Percentiles rank a stretch among this genome's conserved stretches.
Conservation (phyloP, 179 eudicot genomes). For the Drosera spatulata region DNA sequence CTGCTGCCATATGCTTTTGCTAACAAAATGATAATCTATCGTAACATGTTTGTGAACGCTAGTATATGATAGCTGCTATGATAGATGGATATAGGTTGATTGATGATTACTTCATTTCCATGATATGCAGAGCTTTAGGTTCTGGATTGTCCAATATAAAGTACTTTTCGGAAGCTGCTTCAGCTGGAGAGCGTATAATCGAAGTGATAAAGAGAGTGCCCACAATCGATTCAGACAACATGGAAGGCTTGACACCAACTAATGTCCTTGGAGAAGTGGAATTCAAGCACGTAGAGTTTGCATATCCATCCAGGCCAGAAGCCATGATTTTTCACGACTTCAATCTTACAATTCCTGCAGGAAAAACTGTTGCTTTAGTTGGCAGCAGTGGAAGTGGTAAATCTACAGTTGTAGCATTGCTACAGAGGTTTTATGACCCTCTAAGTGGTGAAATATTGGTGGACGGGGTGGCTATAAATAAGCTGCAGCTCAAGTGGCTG, state of each 20-base stretch:
- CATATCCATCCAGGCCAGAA: conserved; percentile 45
- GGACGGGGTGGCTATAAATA: conserved; percentile 31
- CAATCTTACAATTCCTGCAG: conserved; percentile 28
- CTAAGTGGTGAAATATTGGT: conserved; percentile 34
- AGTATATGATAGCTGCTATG: too few species aligned
- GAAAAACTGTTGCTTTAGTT: conserved; percentile 42
- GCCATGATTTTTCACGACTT: conserved; percentile 31
- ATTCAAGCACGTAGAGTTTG: conserved; percentile 33
- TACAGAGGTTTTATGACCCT: conserved; percentile 49
- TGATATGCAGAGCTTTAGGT: conserved; percentile 4
- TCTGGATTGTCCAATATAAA: conserved; percentile 8
- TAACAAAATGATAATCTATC: too few species aligned
- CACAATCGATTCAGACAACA: conserved; percentile 7
- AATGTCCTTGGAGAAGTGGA: conserved; percentile 26
- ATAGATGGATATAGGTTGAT: background rate
- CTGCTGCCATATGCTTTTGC: too few species aligned
- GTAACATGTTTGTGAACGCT: too few species aligned
- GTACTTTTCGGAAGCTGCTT: conserved; percentile 10
- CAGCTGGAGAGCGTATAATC: conserved; percentile 9
- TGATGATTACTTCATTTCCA: background rate
- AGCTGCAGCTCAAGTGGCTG: conserved; percentile 36
- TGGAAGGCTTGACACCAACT: background rate
- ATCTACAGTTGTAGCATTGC: conserved; percentile 38
- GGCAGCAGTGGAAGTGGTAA: conserved; percentile 63
- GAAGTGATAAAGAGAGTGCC: conserved; percentile 10